Conservation (phyloP, 2,329 filamentous ascomycete species). For the Calonectria naviculata region DNA sequence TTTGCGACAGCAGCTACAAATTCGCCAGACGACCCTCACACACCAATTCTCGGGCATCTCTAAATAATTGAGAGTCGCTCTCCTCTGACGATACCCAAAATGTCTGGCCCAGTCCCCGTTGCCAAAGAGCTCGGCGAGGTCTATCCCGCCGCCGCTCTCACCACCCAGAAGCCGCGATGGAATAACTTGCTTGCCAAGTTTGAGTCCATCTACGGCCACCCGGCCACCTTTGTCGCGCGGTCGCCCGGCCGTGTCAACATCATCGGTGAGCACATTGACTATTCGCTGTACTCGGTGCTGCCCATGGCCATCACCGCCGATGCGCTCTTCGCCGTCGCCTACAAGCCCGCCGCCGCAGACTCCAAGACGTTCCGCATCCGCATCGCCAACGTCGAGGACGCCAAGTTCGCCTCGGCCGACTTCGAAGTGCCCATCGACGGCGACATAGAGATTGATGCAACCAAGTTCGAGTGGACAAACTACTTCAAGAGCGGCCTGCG, state of each 20-base stretch:
- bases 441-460: conserved; percentile 83
- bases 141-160: conserved; percentile 80
- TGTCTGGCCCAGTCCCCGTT: conserved; percentile 76
- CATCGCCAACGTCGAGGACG: conserved; percentile 81
- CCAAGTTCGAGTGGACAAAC: conserved; percentile 93
- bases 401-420: conserved; percentile 80
- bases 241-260: conserved; percentile 97
- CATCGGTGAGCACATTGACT: conserved; percentile 99
- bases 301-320: conserved; percentile 96
- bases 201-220: conserved; percentile 73
- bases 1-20: conserved; percentile 24
- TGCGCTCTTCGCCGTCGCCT: conserved; percentile 83
- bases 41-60: background rate
- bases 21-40: background rate
- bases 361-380: conserved; percentile 73
- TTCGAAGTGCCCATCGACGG: conserved; percentile 76
- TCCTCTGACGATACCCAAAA: conserved; percentile 25
- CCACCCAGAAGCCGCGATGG: conserved; percentile 80
- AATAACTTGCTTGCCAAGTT: conserved; percentile 78
- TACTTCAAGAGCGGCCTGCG: conserved; percentile 95
- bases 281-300: conserved; percentile 94
- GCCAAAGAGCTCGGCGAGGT: conserved; percentile 82
- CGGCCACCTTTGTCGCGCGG: conserved; percentile 84
- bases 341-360: conserved; percentile 60
- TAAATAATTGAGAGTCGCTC: background rate